Base-by-base conservation (phyloP, 306 rosid genomes). In the Inga oerstediana region DNA sequence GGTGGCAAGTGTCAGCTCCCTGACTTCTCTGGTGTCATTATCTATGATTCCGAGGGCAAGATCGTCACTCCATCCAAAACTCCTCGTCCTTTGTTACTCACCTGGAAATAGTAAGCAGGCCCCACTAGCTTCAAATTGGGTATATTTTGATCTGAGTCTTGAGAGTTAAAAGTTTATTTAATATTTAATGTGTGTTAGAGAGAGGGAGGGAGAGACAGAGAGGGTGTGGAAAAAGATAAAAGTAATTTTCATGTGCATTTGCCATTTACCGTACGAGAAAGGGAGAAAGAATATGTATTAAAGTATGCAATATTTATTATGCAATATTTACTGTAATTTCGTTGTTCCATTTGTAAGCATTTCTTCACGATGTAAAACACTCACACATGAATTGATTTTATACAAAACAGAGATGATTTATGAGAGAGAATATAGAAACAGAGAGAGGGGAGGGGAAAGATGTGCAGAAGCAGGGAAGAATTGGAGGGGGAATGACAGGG, bases 1-100 rank as follows among this genome's bases (percentile, higher is more conserved):
- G 98, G 99, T 0, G 98, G 98, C 8, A 91, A 94, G 89, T 94
- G 99, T 24, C 90, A 96, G 75, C 94, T 96, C 24, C 99, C 97
- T 0, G 97, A 96, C 75, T 96, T 89, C 80, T 96, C 98, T 0
- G 99, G 99, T 9, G 93, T 94, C 86, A 96, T 96, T 37, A 91
- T 96, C 24, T 96, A 96, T 19, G 91, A 96, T 72, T 52, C 91
- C 0, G 58, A 91, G 56, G 99, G 99, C 64, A 91, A 82, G 48
- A 32, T 88, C 0, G 87, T 91, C 27, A 73, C 87, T 27, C 93
- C 94, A 27, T 66, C 92, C 37, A 90, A 75, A 85, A 75, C 86
- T 74, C 83, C 91, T 32, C 90, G 52, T 13, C 84, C 91, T 52
- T 85, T 92, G 80, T 59, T 59, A 59, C 90, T 92, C 14, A 87